Evolutionary conservation across 2,329 filamentous ascomycete species (phyloP), one percentile per base, ranked within the genome.

Genomic region (Diaporthe sp.): DNA sequence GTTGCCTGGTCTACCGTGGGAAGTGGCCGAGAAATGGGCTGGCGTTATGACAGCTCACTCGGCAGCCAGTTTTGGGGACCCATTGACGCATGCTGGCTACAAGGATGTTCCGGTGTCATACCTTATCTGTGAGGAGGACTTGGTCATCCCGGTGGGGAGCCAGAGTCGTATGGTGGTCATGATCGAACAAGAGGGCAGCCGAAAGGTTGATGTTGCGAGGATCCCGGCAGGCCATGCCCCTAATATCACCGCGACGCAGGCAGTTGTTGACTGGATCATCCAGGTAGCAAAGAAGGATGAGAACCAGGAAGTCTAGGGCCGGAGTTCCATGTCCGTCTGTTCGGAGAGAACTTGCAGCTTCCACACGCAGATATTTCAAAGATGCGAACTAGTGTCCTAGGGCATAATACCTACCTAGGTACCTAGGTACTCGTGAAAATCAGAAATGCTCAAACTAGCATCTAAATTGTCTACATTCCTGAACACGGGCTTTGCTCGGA

Each of bases 51-150:
- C 58, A 12, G 35, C 35, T 27, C 58, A 61, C 13, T 61, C 58
- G 4, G 58, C 37, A 30, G 15, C 25, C 35, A 61, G 58, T 30
- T 61, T 61, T 25, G 58, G n/a, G 22, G 58, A 44, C 25, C 32
- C 58, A 22, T 22, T 61, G 37, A 61, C 58, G 15, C 13, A 61
- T 61, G 37, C 58, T 30, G 58, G 58, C n/a, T 61, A 61, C 39
- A 30, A 42, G 5, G 58, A 44, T 15, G 58, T 61, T 15, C 58
- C 58, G 22, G 58, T 61, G 13, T 61, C 58, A 22, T 61, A 61
- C 10, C 58, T 61, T 7, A 12, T 61, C 15, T 61, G 58, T 30
- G 58, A 61, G 58, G 37, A 44, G 25, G 58, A 61, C 58, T 17
- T 30, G 37, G 9, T 44, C n/a, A 61, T 61, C n/a, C 58, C 37